phyloP scores from a whole-genome alignment of 805 yeast species.

The Myxozyma kluyveri region DNA sequence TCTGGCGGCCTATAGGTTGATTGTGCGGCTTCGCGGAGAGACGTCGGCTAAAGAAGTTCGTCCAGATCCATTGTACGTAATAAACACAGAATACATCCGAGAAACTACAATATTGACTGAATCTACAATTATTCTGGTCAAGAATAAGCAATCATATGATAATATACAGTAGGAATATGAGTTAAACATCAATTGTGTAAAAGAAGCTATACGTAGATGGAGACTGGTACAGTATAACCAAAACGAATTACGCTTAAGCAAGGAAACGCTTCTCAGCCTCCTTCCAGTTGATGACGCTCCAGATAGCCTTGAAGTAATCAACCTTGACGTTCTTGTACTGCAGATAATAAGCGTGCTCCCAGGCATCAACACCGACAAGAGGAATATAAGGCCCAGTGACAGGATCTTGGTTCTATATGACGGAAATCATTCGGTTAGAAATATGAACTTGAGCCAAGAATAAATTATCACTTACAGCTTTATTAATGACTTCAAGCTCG shows the following conservation, averaged over 20 bases:
- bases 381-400: slow-evolving; percentile 69
- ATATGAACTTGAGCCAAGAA: background rate
- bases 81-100: no score
- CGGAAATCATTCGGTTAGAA: background rate
- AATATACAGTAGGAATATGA: no score
- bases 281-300: slow-evolving; percentile 93
- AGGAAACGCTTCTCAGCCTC: slow-evolving; percentile 76
- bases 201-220: no score
- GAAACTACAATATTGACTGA: no score
- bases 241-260: slow-evolving; percentile 34
- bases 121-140: no score
- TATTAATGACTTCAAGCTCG: slow-evolving; percentile 73
- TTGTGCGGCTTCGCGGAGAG: no score
- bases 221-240: no score
- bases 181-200: no score
- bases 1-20: no score
- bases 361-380: slow-evolving; percentile 75
- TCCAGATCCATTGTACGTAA: no score
- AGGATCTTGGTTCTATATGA: slow-evolving; percentile 71
- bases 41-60: no score
- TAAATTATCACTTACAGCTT: slow-evolving; percentile 39
- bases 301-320: slow-evolving; percentile 88
- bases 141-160: no score
- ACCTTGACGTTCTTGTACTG: slow-evolving; percentile 89
- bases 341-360: slow-evolving; percentile 96